Evolutionary conservation across 148 eudicot species (phyloP).

Genomic region (Camellia granthamiana): DNA sequence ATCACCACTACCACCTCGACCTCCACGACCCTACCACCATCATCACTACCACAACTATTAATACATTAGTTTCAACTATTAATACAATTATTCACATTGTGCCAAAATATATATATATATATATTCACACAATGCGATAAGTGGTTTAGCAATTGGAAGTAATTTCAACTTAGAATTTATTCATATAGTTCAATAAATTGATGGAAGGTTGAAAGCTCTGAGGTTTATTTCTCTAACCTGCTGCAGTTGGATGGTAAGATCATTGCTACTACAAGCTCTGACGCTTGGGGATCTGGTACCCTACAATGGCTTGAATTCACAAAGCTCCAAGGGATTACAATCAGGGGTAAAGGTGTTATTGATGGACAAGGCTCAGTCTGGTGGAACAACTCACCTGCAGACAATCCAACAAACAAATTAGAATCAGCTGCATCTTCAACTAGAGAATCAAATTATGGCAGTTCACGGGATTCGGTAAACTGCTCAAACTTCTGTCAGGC

Average conservation of each 20-base stretch:
- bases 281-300: constrained; percentile 28
- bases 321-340: constrained; percentile 23
- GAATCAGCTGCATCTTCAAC: not conserved
- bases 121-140: too few species aligned
- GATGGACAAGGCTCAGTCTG: constrained; percentile 35
- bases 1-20: too few species aligned
- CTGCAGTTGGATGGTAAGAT: constrained; percentile 36
- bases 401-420: not conserved
- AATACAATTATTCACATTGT: too few species aligned
- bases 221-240: not conserved
- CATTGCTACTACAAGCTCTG: constrained; percentile 27
- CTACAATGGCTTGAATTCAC: constrained; percentile 34
- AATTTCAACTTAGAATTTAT: not conserved
- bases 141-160: too few species aligned
- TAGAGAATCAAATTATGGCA: not conserved
- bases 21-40: too few species aligned
- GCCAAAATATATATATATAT: too few species aligned
- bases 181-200: too few species aligned
- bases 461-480: not conserved
- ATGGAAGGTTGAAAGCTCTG: too few species aligned
- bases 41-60: too few species aligned
- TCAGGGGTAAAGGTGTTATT: constrained; percentile 28
- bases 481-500: not conserved
- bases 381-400: constrained; percentile 18
- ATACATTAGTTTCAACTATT: too few species aligned